Base-by-base conservation (phyloP, 2,329 filamentous ascomycete genomes). In the Pseudocercospora vitis region DNA sequence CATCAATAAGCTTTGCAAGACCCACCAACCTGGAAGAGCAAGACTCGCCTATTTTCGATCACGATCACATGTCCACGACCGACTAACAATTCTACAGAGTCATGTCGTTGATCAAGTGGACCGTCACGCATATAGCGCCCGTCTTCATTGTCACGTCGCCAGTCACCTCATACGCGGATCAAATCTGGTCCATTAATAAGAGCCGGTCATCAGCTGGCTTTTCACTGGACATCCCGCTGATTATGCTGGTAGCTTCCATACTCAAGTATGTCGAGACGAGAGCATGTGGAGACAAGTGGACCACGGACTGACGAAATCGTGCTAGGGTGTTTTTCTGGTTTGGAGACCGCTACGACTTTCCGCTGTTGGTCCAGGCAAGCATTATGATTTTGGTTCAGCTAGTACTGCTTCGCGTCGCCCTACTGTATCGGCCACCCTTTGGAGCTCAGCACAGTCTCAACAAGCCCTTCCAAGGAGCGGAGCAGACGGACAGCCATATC, bases 211-310 rank as follows among this genome's bases (percentile, higher is more conserved):
- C 82, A 3, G 79, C 79, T 28, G 83, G 83, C 26, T 86, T 86
- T 70, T 85, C 82, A 12, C 73, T 86, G 61, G 83, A 86, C 64
- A 85, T 86, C 31, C 83, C 83, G 12, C 70, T 86, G 63, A 86
- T 86, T 60, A 86, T 86, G 83, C 79, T 86, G 14, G 74, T 83
- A 52, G 79, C 83, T 28, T 84, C 81, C 31, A 83, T 85, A 53
- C 67, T 85, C 14, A 86, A 86, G 80, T 82, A 67, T 62, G 66
- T 52, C 8, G 47, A 18, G 26, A 16, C 26, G 21, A 53, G 28
- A n/a, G 29, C 8, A 24, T 48, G 8, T 12, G 31, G 7, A 7
- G 32, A 26, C 48, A 19, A 16, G 9, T 50, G 39, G 49, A 12
- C 18, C 19, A 32, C 33, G 39, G 37, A 49, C 42, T 47, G 33